A percentile compares a stretch with the other conserved stretches of the same genome.
Conservation (phyloP, 2,329 filamentous ascomycete genomes). For the Septoria linicola region DNA sequence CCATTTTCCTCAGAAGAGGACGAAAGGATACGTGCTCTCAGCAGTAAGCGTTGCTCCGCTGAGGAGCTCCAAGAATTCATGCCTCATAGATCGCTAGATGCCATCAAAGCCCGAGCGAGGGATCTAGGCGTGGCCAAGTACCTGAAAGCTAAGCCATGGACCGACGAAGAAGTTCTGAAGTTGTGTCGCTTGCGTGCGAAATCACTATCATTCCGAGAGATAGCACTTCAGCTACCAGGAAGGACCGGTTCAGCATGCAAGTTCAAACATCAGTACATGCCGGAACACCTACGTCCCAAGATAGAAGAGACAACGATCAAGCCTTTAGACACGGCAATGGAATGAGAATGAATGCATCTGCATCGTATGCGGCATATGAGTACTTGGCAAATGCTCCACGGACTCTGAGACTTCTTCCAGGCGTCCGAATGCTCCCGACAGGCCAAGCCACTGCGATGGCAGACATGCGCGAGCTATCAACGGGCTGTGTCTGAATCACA, state of each 20-base stretch:
- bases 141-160: not conserved
- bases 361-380: not conserved
- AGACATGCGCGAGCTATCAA: not conserved
- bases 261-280: not conserved
- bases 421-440: not conserved
- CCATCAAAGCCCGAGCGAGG: not conserved
- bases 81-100: not conserved
- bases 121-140: not conserved
- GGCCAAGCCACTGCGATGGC: not conserved
- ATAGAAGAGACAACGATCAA: not conserved
- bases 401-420: not conserved
- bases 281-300: not conserved
- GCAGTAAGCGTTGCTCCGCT: not conserved
- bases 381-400: not conserved
- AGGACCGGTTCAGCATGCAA: not conserved
- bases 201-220: not conserved
- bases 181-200: not conserved
- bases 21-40: too few relatives aligned
- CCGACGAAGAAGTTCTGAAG: not conserved
- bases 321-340: not conserved
- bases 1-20: too few relatives aligned
- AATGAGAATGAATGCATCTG: too few relatives aligned
- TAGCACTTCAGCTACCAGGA: not conserved
- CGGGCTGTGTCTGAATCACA: not conserved
- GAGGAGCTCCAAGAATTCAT: not conserved